These are phyloP conservation scores for Delitschia confertaspora DNA, from an alignment of 495 filamentous ascomycete genomes.

Conservation along the genomic window DNA sequence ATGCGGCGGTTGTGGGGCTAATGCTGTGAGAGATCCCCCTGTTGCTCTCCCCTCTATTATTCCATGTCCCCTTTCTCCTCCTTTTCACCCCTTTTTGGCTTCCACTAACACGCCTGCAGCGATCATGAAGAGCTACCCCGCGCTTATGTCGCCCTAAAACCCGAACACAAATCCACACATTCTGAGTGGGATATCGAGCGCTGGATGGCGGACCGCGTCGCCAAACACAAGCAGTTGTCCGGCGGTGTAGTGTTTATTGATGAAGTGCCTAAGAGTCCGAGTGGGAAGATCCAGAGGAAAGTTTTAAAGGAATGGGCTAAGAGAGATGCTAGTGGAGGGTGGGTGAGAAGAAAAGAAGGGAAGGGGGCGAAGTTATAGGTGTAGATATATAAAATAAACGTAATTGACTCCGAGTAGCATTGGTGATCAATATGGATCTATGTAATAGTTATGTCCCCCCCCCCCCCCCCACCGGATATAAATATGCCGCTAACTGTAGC, in stretches of 20 bases:
- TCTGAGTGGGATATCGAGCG: constrained; percentile 28
- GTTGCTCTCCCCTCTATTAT: too few relatives aligned
- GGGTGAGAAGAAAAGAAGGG: constrained; percentile 15
- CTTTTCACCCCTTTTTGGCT: neutral
- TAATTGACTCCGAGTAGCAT: too few relatives aligned
- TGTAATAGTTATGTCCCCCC: too few relatives aligned
- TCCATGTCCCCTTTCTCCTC: neutral
- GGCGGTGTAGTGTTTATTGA: constrained; percentile 35
- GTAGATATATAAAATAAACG: too few relatives aligned
- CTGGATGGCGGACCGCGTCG: constrained; percentile 31
- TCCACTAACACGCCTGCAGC: constrained; percentile 6
- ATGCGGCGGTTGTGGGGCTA: constrained; percentile 38
- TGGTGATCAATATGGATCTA: too few relatives aligned
- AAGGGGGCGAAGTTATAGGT: constrained; percentile 39
- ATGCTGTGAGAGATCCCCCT: constrained; percentile 15
- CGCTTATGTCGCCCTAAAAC: constrained; percentile 32
- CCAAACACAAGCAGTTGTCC: constrained; percentile 34
- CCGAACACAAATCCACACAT: constrained; percentile 20
- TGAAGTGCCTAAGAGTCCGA: constrained; percentile 32
- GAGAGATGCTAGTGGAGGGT: constrained; percentile 31
- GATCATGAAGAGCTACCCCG: constrained; percentile 35
- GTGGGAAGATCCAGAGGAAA: constrained; percentile 41
- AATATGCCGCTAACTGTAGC: too few relatives aligned
- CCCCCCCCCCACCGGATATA: too few relatives aligned
- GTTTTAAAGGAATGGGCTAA: constrained; percentile 36